A percentile compares a stretch with the other conserved stretches of the same genome.
Conservation (phyloP, 352 stramenopile species). For the Phytophthora colocasiae region DNA sequence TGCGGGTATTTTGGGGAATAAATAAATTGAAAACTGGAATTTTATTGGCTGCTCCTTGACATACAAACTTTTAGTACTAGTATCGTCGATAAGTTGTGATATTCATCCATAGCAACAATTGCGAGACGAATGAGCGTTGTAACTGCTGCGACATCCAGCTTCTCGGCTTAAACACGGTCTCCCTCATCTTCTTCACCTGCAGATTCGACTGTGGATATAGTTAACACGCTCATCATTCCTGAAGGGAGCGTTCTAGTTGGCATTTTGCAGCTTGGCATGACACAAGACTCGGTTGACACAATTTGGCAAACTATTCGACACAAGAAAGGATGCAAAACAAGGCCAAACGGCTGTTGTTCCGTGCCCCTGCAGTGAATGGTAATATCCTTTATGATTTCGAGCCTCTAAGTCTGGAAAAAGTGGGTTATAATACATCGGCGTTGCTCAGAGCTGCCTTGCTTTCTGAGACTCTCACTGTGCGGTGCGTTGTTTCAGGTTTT, state of each 20-base stretch:
- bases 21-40: no score
- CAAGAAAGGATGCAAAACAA: slow-evolving; percentile 58
- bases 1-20: no score
- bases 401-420: slow-evolving; percentile 66
- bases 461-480: no score
- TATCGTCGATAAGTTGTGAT: no score
- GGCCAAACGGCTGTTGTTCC: slow-evolving; percentile 62
- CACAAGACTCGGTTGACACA: slow-evolving; percentile 70
- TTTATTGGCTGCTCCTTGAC: no score
- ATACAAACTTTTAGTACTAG: no score
- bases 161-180: slow-evolving; percentile 14
- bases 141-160: slow-evolving; percentile 17
- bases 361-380: slow-evolving; percentile 57
- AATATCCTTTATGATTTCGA: slow-evolving; percentile 45
- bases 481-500: background rate
- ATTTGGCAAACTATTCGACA: slow-evolving; percentile 74
- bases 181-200: slow-evolving; percentile 14
- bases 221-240: slow-evolving; percentile 53
- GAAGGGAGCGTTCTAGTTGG: slow-evolving; percentile 63
- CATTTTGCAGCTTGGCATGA: slow-evolving; percentile 67
- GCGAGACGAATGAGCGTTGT: slow-evolving; percentile 32
- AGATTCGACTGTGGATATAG: background rate
- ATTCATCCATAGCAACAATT: slow-evolving; percentile 45
- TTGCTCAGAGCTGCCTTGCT: background rate
- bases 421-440: slow-evolving; percentile 22